phyloP scores from a whole-genome alignment of 768 basidiomycete species.

The Calvatia gigantea region DNA sequence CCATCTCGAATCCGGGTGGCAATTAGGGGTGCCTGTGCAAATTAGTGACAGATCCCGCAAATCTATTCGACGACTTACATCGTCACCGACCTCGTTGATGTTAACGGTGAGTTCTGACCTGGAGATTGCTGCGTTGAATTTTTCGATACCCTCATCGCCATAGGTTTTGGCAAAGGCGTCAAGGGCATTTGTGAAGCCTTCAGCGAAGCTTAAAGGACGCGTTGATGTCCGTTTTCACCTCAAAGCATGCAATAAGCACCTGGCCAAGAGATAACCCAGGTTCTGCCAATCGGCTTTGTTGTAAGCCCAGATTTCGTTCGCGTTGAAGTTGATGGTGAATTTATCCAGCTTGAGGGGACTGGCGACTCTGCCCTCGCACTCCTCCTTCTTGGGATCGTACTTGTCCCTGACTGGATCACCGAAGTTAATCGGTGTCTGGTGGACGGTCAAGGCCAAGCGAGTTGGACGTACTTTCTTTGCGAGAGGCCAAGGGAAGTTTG shows the following conservation, averaged over 20 bases:
- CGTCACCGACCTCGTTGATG: conserved; percentile 29
- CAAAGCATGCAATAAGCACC: conserved; percentile 16
- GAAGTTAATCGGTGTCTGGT: background rate
- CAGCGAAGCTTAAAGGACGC: conserved; percentile 27
- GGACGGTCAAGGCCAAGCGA: background rate
- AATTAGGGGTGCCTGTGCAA: conserved; percentile 26
- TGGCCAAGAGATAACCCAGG: conserved; percentile 13
- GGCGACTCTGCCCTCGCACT: conserved; percentile 27
- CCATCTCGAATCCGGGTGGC: conserved; percentile 34
- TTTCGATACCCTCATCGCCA: conserved; percentile 32
- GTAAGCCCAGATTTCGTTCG: conserved; percentile 34
- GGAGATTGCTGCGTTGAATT: conserved; percentile 35
- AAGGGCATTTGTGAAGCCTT: conserved; percentile 31
- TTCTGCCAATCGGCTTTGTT: conserved; percentile 19
- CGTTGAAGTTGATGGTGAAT: conserved; percentile 31
- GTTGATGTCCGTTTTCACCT: background rate
- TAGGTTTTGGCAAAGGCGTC: conserved; percentile 26
- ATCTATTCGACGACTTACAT: conserved; percentile 15
- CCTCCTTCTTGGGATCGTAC: conserved; percentile 32
- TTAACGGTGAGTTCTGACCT: conserved; percentile 29
- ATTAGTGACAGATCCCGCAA: background rate
- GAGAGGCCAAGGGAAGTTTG: conserved; percentile 32
- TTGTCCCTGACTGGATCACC: conserved; percentile 34
- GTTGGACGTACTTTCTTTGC: conserved; percentile 30
- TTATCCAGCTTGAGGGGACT: conserved; percentile 19